phyloP scores from a whole-genome alignment of 2,329 filamentous ascomycete species.

The Acrocalymma vagum region DNA sequence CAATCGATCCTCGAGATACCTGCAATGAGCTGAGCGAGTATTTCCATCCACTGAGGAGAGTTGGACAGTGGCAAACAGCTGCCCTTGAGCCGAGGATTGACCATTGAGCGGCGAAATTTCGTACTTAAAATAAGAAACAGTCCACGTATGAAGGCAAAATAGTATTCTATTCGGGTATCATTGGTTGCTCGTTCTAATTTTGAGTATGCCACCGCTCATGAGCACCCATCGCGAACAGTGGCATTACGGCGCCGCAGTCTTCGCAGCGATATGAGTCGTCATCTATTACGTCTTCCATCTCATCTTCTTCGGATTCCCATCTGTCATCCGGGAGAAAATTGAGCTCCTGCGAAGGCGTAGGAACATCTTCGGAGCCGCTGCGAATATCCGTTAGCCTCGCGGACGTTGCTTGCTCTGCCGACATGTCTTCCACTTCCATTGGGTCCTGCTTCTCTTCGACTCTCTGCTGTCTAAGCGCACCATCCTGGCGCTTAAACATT shows the following conservation, averaged over 20 bases:
- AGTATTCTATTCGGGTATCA: no score
- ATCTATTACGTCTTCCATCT: slow-evolving; percentile 40
- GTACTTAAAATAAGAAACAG: no score
- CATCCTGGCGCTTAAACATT: slow-evolving; percentile 83
- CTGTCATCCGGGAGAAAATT: slow-evolving; percentile 21
- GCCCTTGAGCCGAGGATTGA: no score
- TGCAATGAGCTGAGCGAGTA: no score
- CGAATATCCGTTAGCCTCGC: slow-evolving; percentile 4
- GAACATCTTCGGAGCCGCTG: slow-evolving; percentile 42
- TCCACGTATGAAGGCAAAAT: no score
- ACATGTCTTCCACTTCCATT: slow-evolving; percentile 15
- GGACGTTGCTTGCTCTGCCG: not conserved
- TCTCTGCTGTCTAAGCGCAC: slow-evolving; percentile 72
- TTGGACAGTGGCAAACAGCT: no score
- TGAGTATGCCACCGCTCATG: slow-evolving; percentile 63
- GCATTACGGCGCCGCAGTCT: slow-evolving; percentile 63
- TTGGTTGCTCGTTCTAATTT: slow-evolving; percentile 12
- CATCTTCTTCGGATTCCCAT: slow-evolving; percentile 44
- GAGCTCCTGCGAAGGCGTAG: slow-evolving; percentile 32
- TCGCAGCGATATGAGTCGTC: slow-evolving; percentile 51
- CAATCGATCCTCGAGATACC: no score
- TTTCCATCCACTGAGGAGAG: no score
- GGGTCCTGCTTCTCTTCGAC: slow-evolving; percentile 58
- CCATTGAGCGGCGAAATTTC: no score
- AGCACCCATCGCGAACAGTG: slow-evolving; percentile 66